Base-by-base conservation (phyloP, 257 asterid species). In the Striga asiatica region DNA sequence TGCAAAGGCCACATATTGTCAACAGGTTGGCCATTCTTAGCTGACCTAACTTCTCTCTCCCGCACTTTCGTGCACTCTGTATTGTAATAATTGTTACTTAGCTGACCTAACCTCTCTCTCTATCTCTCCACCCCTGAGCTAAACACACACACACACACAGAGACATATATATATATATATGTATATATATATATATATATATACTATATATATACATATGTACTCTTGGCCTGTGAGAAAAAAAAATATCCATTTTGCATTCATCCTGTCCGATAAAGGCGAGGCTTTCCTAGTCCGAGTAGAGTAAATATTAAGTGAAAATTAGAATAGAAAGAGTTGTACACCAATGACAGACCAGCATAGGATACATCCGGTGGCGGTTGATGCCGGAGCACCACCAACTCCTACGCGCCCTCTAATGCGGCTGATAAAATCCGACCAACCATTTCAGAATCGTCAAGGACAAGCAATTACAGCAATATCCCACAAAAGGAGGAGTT, bases 341-440 rank as follows among this genome's bases (percentile, higher is more conserved):
- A 23, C 45, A 50, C 21, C 50, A 31, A 73, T 81, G 82, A 63
- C 82, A 6, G 85, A 79, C 7, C 74, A 72, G 50, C 88, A 73
- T 45, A 79, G 71, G 61, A 77, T 87, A 60, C 85, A 87, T 65
- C 96, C 96, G 6, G 83, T 61, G 56, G 73, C 43, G 65, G 77
- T 18, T n/a, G 72, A 74, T 34, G 62, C 63, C 32, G 80, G 71
- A 57, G 77, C 78, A 51, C 66, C 81, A 39, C 74, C 64, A 20
- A 77, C 78, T 28, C 78, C 78, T 29, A 42, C 75, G 0, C 74
- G 48, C 19, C 76, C 83, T 17, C 45, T 9, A 35, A 67, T 24
- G 47, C 82, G 57, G 54, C 21, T 81, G 43, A 83, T 69, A 31
- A 78, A 82, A 39, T 74, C 60, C 0, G 56, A 64, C 4, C n/a